A percentile compares a stretch with the other conserved stretches of the same genome.
phyloP scores from a whole-genome alignment of 345 rosid species.

The Ailanthus altissimus region DNA sequence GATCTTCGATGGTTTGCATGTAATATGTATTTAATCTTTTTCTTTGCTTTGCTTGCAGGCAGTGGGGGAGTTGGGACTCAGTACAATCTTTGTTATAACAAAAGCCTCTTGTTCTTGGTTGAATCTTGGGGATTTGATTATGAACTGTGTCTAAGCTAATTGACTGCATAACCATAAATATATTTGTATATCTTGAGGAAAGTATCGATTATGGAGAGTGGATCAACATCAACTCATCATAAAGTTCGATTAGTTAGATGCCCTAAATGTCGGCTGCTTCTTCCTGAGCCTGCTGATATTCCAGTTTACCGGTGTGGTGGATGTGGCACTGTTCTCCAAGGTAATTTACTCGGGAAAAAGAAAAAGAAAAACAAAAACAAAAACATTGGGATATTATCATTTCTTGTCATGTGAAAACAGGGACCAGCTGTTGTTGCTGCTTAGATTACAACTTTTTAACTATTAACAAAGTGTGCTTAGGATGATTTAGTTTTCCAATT shows the following conservation, averaged over 20 bases:
- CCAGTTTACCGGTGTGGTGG: conserved; percentile 72
- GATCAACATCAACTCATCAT: conserved; percentile 14
- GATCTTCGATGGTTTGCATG: not conserved
- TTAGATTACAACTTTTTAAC: not conserved
- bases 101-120: not conserved
- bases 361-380: not conserved
- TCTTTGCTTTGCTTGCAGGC: conserved; percentile 6
- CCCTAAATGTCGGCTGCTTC: conserved; percentile 61
- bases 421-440: not conserved
- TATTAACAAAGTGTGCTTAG: not conserved
- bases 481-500: not conserved
- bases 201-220: conserved; percentile 33
- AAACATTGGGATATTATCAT: not conserved
- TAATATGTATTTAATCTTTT: not conserved
- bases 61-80: not conserved
- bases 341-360: conserved; percentile 33
- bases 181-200: conserved; percentile 19
- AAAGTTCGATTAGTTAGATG: conserved; percentile 66
- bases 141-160: not conserved
- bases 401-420: not conserved
- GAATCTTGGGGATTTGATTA: conserved; percentile 1
- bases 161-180: not conserved
- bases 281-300: conserved; percentile 57
- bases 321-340: conserved; percentile 61
- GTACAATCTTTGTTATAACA: not conserved